These are phyloP conservation scores for Apiospora sp. DNA, from an alignment of 2,329 filamentous ascomycete genomes.

Conservation along the genomic window DNA sequence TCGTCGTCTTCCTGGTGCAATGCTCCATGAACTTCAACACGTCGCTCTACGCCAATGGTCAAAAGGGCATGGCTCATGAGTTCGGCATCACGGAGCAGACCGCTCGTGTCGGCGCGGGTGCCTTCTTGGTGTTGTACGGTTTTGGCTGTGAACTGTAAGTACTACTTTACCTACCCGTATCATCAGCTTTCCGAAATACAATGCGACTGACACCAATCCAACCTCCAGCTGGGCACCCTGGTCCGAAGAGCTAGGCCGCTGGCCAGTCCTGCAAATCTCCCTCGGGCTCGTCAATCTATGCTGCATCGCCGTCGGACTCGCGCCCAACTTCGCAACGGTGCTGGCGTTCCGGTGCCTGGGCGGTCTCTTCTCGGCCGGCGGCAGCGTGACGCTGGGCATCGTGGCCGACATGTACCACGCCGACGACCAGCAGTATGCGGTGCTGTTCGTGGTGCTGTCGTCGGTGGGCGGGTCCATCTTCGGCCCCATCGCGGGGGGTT, in stretches of 20 bases:
- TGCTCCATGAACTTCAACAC: constrained; percentile 66
- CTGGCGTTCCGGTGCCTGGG: constrained; percentile 52
- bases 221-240: constrained; percentile 62
- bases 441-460: constrained; percentile 67
- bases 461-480: constrained; percentile 63
- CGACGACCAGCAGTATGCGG: constrained; percentile 64
- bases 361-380: constrained; percentile 69
- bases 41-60: constrained; percentile 58
- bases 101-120: constrained; percentile 55
- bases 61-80: constrained; percentile 52
- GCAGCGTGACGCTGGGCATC: constrained; percentile 70
- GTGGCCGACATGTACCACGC: constrained; percentile 69
- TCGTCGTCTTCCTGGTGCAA: constrained; percentile 59
- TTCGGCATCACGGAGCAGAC: constrained; percentile 55
- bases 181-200: too few relatives aligned
- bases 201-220: constrained; percentile 32
- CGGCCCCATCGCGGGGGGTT: constrained; percentile 64
- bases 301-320: constrained; percentile 55
- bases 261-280: constrained; percentile 57
- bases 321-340: constrained; percentile 50
- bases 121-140: constrained; percentile 60
- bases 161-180: neutral
- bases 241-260: constrained; percentile 62
- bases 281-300: constrained; percentile 62
- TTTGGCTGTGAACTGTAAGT: constrained; percentile 65